Conservation (phyloP, 441 rosid species). For the Hura crepitans region DNA sequence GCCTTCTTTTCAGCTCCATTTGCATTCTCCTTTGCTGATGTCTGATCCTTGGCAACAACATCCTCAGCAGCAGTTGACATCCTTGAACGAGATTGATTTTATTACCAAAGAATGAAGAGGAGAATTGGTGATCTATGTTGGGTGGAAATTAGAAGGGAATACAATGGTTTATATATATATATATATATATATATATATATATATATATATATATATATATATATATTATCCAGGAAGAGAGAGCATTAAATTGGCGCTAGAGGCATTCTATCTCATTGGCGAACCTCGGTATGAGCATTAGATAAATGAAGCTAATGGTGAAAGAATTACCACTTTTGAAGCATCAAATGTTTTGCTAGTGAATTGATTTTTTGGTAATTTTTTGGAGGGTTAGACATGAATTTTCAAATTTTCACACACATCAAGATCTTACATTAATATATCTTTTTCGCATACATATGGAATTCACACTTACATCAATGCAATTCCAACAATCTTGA, state of each 20-base stretch:
- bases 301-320: constrained; percentile 13
- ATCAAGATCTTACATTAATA: no score
- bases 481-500: no score
- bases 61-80: constrained; percentile 30
- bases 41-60: constrained; percentile 20
- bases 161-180: constrained; percentile 21
- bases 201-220: constrained; percentile 25
- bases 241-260: constrained; percentile 19
- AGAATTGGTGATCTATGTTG: neutral
- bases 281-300: constrained; percentile 24
- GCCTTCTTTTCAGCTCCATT: neutral
- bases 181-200: constrained; percentile 26
- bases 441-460: no score
- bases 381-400: neutral
- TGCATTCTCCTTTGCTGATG: constrained; percentile 7
- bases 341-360: neutral
- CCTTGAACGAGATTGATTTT: neutral
- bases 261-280: neutral
- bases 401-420: neutral
- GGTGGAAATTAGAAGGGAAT: constrained; percentile 3
- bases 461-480: no score
- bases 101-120: neutral
- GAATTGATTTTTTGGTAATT: neutral
- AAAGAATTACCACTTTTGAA: constrained; percentile 2
- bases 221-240: constrained; percentile 16